These are phyloP conservation scores for Paecilomyces dactylethromorphus DNA, from an alignment of 2,329 filamentous ascomycete species.

Conservation along the genomic window DNA sequence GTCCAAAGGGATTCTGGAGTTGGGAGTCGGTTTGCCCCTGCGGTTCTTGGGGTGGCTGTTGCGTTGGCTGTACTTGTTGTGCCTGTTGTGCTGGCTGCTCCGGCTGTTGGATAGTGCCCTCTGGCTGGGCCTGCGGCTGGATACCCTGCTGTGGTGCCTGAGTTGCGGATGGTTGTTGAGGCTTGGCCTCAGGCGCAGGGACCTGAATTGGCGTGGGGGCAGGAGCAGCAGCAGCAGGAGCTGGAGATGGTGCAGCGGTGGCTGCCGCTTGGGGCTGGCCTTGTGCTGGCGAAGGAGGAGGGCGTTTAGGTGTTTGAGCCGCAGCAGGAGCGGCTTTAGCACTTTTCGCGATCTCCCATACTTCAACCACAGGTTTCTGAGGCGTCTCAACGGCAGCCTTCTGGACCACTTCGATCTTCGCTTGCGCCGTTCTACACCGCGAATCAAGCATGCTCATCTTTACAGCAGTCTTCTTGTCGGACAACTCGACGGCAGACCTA, in stretches of 20 bases:
- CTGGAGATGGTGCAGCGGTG: constrained; percentile 9
- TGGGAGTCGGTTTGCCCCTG: constrained; percentile 8
- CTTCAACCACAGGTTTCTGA: constrained; percentile 72
- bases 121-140: constrained; percentile 5
- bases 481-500: constrained; percentile 61
- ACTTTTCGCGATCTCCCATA: constrained; percentile 74
- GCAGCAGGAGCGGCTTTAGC: constrained; percentile 47
- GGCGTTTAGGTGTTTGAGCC: constrained; percentile 12
- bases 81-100: constrained; percentile 6
- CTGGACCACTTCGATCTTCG: constrained; percentile 72
- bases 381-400: constrained; percentile 81
- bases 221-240: constrained; percentile 8
- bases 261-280: constrained; percentile 8
- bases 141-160: constrained; percentile 8
- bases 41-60: constrained; percentile 10
- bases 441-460: constrained; percentile 76
- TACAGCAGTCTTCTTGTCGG: constrained; percentile 65
- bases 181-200: constrained; percentile 6
- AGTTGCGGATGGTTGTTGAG: constrained; percentile 6
- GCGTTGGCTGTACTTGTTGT: constrained; percentile 7
- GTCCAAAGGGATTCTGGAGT: constrained; percentile 18
- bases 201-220: constrained; percentile 9
- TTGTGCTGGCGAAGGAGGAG: constrained; percentile 7
- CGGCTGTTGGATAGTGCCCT: constrained; percentile 8
- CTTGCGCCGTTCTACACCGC: constrained; percentile 55